Evolutionary conservation across 495 filamentous ascomycete genomes (phyloP).

Genomic region (Podospora pseudoanserina): DNA sequence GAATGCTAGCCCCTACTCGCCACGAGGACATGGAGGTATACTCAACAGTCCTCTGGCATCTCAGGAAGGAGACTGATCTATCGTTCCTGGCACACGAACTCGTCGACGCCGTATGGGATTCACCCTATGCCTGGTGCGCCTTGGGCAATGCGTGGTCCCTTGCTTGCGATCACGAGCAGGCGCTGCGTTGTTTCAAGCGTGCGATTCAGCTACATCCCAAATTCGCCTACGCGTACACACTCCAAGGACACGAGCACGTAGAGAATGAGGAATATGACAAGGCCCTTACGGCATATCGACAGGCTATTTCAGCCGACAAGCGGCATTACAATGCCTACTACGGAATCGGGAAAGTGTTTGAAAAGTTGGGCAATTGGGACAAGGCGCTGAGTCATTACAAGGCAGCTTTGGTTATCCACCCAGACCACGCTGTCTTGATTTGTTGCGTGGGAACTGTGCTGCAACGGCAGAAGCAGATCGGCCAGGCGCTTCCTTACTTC

Average conservation of each 20-base stretch:
- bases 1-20: slow-evolving; percentile 68
- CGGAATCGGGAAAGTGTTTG: slow-evolving; percentile 86
- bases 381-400: slow-evolving; percentile 88
- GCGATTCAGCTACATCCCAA: slow-evolving; percentile 84
- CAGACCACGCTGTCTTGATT: slow-evolving; percentile 82
- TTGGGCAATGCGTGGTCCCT: slow-evolving; percentile 94
- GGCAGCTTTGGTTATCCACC: slow-evolving; percentile 80
- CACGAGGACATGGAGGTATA: slow-evolving; percentile 96
- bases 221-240: slow-evolving; percentile 91
- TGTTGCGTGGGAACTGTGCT: slow-evolving; percentile 87
- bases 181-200: slow-evolving; percentile 89
- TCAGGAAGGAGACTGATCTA: slow-evolving; percentile 86
- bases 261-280: slow-evolving; percentile 96
- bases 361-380: slow-evolving; percentile 90
- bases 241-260: slow-evolving; percentile 96
- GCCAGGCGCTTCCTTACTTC: slow-evolving; percentile 75
- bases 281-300: slow-evolving; percentile 77
- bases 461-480: slow-evolving; percentile 77
- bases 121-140: slow-evolving; percentile 93
- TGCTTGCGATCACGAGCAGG: slow-evolving; percentile 91
- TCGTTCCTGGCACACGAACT: slow-evolving; percentile 89
- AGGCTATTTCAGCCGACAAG: slow-evolving; percentile 75
- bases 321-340: slow-evolving; percentile 98
- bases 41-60: slow-evolving; percentile 94
- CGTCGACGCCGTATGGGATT: slow-evolving; percentile 77